Base-by-base conservation (phyloP, 2,329 filamentous ascomycete species). In the Xylariales sp. region DNA sequence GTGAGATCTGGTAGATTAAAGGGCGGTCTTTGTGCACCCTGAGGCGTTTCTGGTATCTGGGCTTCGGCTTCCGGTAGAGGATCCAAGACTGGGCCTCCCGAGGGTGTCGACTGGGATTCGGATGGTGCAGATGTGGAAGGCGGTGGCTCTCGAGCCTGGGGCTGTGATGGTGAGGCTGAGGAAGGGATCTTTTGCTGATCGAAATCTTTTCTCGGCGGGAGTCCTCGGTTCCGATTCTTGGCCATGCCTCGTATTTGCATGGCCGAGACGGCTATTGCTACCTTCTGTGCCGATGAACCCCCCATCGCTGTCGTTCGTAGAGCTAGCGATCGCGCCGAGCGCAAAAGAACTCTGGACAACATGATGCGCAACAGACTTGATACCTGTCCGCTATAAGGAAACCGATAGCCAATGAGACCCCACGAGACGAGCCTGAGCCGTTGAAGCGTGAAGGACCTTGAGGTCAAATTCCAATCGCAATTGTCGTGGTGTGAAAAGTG, bases 1-100 rank as follows among this genome's bases (percentile, higher is more conserved):
- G 88, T 93, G 32, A 97, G 74, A 60, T 97, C 90, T 40, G 91
- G 91, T 8, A 60, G 49, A 55, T 83, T 76, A 39, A 78, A 71
- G 18, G 80, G 71, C 51, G 74, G 68, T 44, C 67, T 53, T 38
- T 68, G 63, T 38, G 69, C 64, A 35, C 62, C 48, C 31, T 69
- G 63, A 41, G 65, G 54, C 20, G 35, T 33, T 35, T 29, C 25
- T 22, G 28, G 11, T 18, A 22, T 24, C 39, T 42, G 22, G 11
- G 54, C 39, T 10, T 21, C 29, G 16, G 27, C 20, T 24, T 36
- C 31, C 14, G 33, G 10, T 28, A 28, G 5, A 15, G 37, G 18
- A 14, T 32, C 29, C 8, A 18, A 11, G 7, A n/a, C n/a, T n/a
- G n/a, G n/a, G n/a, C n/a, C n/a, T n/a, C n/a, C n/a, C n/a, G n/a